Conservation (phyloP, 768 basidiomycete species). For the Xerocomellus amylosporus region DNA sequence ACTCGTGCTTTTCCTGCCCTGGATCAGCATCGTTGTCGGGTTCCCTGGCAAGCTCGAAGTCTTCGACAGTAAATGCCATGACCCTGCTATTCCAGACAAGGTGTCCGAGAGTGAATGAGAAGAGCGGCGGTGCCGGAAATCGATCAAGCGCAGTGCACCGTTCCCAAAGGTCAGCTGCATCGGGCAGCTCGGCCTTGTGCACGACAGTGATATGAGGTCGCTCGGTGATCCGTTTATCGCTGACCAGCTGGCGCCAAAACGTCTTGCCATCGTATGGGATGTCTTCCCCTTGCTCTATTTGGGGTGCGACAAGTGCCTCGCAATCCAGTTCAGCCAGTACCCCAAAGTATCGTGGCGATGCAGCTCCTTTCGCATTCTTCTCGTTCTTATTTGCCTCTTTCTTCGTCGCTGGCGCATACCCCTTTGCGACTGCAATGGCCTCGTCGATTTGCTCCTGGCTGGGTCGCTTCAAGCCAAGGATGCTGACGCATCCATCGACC, state of each 20-base stretch:
- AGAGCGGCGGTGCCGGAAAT: conserved; percentile 44
- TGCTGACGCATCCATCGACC: conserved; percentile 52
- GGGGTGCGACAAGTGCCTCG: conserved; percentile 40
- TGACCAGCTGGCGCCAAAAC: conserved; percentile 52
- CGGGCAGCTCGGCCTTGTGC: conserved; percentile 54
- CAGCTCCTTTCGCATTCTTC: conserved; percentile 27
- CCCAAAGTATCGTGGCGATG: conserved; percentile 68
- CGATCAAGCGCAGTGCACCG: conserved; percentile 18
- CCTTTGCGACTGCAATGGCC: conserved; percentile 37
- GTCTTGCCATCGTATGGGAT: conserved; percentile 29
- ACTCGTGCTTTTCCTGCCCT: conserved; percentile 41
- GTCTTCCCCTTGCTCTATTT: conserved; percentile 36
- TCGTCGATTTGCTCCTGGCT: conserved; percentile 52
- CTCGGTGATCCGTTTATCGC: conserved; percentile 45
- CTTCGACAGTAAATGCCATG: conserved; percentile 76
- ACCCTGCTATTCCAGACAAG: conserved; percentile 76
- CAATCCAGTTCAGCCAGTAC: conserved; percentile 74
- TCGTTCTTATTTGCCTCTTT: conserved; percentile 2
- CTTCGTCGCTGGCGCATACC: conserved; percentile 38
- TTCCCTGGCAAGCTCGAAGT: conserved; percentile 41
- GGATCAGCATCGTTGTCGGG: conserved; percentile 27
- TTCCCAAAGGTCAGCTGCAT: conserved; percentile 44
- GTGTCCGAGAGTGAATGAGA: conserved; percentile 56
- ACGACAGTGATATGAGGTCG: conserved; percentile 87
- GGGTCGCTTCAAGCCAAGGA: conserved; percentile 55